These are phyloP conservation scores for Zygosaccharomyces pseudobailii DNA, from an alignment of 1,139 yeast species.

Conservation along the genomic window DNA sequence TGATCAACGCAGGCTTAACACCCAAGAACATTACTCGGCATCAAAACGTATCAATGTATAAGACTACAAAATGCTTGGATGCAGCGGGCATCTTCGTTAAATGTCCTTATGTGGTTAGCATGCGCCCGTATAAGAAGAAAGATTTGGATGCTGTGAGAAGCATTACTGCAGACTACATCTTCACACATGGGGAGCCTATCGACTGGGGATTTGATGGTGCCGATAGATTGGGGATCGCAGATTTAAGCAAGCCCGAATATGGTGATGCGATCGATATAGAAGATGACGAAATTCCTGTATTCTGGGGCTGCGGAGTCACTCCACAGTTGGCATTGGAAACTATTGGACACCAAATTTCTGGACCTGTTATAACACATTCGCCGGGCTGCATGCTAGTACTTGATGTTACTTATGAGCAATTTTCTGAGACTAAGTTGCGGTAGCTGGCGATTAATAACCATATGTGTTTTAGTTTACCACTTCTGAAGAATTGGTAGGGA, in stretches of 20 bases:
- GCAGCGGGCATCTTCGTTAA: slow-evolving; percentile 35
- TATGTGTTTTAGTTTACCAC: no score
- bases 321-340: slow-evolving; percentile 36
- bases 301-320: slow-evolving; percentile 42
- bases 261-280: slow-evolving; percentile 30
- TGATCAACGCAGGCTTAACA: slow-evolving; percentile 27
- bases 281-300: slow-evolving; percentile 37
- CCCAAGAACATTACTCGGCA: slow-evolving; percentile 23
- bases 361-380: slow-evolving; percentile 33
- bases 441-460: no score
- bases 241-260: slow-evolving; percentile 30
- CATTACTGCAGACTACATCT: slow-evolving; percentile 30
- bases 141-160: slow-evolving; percentile 31
- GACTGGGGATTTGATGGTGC: slow-evolving; percentile 39
- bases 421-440: neutral
- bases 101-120: slow-evolving; percentile 38
- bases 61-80: slow-evolving; percentile 31
- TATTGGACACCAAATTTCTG: slow-evolving; percentile 27
- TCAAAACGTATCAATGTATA: slow-evolving; percentile 29
- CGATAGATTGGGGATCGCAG: slow-evolving; percentile 32
- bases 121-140: slow-evolving; percentile 35
- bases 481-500: no score
- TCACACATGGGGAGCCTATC: slow-evolving; percentile 37
- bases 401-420: neutral
- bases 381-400: slow-evolving; percentile 36